Conservation (phyloP, 306 rosid genomes). For the Urtica urens region DNA sequence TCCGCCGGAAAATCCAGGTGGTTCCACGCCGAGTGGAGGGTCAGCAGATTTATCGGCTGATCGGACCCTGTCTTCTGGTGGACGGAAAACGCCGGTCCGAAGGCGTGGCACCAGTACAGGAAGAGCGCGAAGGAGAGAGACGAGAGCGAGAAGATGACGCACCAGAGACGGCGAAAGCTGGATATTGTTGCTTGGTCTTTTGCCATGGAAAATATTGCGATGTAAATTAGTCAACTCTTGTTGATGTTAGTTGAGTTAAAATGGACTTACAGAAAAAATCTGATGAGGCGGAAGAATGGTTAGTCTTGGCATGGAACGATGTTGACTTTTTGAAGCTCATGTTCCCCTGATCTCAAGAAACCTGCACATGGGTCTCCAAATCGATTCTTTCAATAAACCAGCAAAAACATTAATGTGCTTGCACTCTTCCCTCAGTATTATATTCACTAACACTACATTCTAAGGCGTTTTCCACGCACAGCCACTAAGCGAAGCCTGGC, state of each 20-base stretch:
- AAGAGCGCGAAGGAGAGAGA: slow-evolving; percentile 28
- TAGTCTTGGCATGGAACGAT: background rate
- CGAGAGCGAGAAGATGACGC: slow-evolving; percentile 20
- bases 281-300: background rate
- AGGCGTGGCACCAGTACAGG: slow-evolving; percentile 35
- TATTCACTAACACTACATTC: too few relatives aligned
- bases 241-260: too few relatives aligned
- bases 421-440: too few relatives aligned
- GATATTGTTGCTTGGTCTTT: slow-evolving; percentile 21
- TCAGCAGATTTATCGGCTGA: slow-evolving; percentile 33
- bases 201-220: slow-evolving; percentile 47
- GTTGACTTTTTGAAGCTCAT: background rate
- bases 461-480: too few relatives aligned
- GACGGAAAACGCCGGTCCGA: slow-evolving; percentile 22
- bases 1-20: slow-evolving; percentile 32
- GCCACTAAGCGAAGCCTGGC: too few relatives aligned
- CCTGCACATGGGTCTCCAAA: slow-evolving; percentile 21
- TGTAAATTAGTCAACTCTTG: too few relatives aligned
- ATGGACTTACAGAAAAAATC: background rate
- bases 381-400: slow-evolving; percentile 5
- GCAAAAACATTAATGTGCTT: too few relatives aligned
- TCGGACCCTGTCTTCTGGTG: slow-evolving; percentile 26
- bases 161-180: slow-evolving; percentile 29
- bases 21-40: slow-evolving; percentile 55
- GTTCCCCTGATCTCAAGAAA: slow-evolving; percentile 9